Conservation (phyloP, 1,284 basidiomycete species). For the Coriolopsis trogii region DNA sequence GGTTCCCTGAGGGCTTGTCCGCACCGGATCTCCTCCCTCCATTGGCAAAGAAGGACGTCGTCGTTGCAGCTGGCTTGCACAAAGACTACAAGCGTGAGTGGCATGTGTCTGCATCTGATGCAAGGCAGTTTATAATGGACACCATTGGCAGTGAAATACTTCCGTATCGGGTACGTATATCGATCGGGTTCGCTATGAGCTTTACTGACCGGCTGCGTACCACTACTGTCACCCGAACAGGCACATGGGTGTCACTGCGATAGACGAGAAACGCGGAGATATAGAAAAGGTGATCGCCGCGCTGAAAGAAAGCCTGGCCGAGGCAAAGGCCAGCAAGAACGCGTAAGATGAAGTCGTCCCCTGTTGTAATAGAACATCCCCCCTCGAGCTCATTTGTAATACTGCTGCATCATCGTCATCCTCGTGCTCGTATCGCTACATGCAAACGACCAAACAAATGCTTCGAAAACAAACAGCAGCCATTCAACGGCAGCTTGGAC, state of each 20-base stretch:
- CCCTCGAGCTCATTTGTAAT: constrained; percentile 20
- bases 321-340: constrained; percentile 46
- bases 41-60: constrained; percentile 69
- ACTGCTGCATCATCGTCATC: background rate
- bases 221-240: constrained; percentile 37
- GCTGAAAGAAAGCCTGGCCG: constrained; percentile 63
- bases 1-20: constrained; percentile 77
- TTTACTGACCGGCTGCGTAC: background rate
- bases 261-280: constrained; percentile 72
- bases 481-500: too few species aligned
- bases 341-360: constrained; percentile 28
- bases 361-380: constrained; percentile 22
- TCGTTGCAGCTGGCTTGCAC: constrained; percentile 92
- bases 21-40: constrained; percentile 78
- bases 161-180: constrained; percentile 72
- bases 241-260: constrained; percentile 90
- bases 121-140: constrained; percentile 12
- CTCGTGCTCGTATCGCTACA: background rate
- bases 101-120: background rate
- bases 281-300: constrained; percentile 75
- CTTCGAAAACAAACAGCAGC: background rate
- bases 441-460: background rate
- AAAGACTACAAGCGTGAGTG: constrained; percentile 80
- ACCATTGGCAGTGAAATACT: constrained; percentile 64
- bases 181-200: background rate